phyloP scores from a whole-genome alignment of 495 filamentous ascomycete species.

The Stereocaulon alpinum region DNA sequence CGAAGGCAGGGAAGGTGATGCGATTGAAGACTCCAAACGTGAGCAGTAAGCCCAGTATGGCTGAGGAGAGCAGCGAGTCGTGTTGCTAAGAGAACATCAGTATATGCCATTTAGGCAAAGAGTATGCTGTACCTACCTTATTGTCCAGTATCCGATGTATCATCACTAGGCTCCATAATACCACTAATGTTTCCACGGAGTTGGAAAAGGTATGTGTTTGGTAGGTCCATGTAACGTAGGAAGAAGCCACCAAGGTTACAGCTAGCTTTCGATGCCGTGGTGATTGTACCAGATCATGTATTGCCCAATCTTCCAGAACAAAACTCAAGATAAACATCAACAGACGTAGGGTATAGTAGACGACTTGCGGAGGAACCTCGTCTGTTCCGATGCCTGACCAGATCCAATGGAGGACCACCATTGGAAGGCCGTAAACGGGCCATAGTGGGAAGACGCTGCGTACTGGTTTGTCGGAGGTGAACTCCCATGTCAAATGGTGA shows the following conservation, averaged over 20 bases:
- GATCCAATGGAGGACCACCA: constrained; percentile 82
- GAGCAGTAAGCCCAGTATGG: constrained; percentile 64
- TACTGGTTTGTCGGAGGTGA: constrained; percentile 72
- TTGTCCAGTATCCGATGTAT: constrained; percentile 71
- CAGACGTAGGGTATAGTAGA: constrained; percentile 78
- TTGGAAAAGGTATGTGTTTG: constrained; percentile 99
- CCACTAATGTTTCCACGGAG: constrained; percentile 83
- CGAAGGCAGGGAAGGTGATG: constrained; percentile 90
- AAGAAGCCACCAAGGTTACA: constrained; percentile 76
- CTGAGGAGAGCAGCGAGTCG: constrained; percentile 62
- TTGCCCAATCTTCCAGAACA: constrained; percentile 93
- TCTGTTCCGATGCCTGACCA: constrained; percentile 51
- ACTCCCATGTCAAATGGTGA: constrained; percentile 85
- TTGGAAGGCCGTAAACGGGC: constrained; percentile 83
- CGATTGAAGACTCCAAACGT: constrained; percentile 88
- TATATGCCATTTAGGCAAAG: background rate
- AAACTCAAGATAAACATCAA: constrained; percentile 92
- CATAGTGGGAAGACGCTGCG: constrained; percentile 95
- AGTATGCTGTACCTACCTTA: constrained; percentile 43
- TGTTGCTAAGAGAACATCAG: constrained; percentile 40
- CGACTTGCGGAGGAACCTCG: constrained; percentile 47
- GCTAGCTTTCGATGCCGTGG: constrained; percentile 61
- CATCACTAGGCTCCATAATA: constrained; percentile 83
- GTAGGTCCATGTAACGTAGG: constrained; percentile 97
- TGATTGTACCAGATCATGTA: constrained; percentile 77